Conservation (phyloP, 2,329 filamentous ascomycete genomes). For the Sclerotinia borealis region DNA sequence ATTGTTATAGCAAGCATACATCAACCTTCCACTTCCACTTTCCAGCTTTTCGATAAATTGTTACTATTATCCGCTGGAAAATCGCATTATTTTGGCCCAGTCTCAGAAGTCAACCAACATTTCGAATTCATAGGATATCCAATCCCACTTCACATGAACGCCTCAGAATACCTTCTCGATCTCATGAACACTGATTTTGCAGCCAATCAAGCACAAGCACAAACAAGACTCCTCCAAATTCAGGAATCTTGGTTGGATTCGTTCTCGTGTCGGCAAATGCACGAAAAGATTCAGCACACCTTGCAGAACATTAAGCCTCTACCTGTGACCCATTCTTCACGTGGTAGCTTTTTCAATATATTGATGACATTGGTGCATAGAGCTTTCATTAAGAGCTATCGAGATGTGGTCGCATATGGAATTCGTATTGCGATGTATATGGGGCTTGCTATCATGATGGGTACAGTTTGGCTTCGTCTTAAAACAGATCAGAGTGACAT, state of each 20-base stretch:
- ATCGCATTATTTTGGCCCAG: slow-evolving; percentile 66
- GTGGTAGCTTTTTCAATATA: slow-evolving; percentile 35
- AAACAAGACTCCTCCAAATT: slow-evolving; percentile 46
- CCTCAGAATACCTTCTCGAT: slow-evolving; percentile 75
- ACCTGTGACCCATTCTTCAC: slow-evolving; percentile 24
- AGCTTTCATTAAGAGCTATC: slow-evolving; percentile 75
- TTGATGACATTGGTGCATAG: slow-evolving; percentile 66
- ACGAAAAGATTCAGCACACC: slow-evolving; percentile 25
- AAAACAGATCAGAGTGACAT: slow-evolving; percentile 64
- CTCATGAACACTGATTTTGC: slow-evolving; percentile 73
- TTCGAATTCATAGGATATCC: slow-evolving; percentile 55
- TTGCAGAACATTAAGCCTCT: slow-evolving; percentile 15
- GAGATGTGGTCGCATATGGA: slow-evolving; percentile 78
- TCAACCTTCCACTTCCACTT: slow-evolving; percentile 75
- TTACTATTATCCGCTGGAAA: slow-evolving; percentile 65
- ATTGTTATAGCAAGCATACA: slow-evolving; percentile 80
- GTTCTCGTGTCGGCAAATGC: slow-evolving; percentile 32
- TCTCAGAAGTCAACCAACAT: slow-evolving; percentile 52
- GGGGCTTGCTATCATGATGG: slow-evolving; percentile 76
- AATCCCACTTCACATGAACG: slow-evolving; percentile 67
- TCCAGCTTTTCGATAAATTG: slow-evolving; percentile 74
- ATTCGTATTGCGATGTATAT: slow-evolving; percentile 80
- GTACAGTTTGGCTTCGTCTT: slow-evolving; percentile 77
- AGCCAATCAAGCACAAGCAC: slow-evolving; percentile 41
- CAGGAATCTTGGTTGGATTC: slow-evolving; percentile 52